Evolutionary conservation across 768 basidiomycete genomes (phyloP).

Genomic region (Trametes sanguinea): DNA sequence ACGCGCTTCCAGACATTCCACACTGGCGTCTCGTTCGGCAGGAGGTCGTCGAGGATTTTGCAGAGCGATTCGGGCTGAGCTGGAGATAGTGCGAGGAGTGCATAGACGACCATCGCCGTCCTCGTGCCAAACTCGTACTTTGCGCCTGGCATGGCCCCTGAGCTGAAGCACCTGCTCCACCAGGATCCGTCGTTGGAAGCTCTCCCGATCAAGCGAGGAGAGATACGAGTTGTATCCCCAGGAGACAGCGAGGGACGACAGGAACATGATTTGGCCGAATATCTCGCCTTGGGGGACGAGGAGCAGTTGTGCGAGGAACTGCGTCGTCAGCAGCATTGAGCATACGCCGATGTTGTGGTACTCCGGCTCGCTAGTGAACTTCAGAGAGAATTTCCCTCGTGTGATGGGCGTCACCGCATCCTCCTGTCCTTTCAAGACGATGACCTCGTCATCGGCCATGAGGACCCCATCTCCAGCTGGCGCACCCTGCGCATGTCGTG

Average conservation of each 20-base stretch:
- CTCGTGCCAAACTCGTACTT: slow-evolving; percentile 9
- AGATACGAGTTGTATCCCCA: slow-evolving; percentile 20
- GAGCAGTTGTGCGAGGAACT: slow-evolving; percentile 13
- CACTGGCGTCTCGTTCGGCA: slow-evolving; percentile 7
- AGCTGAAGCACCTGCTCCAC: neutral
- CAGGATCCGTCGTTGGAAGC: slow-evolving; percentile 15
- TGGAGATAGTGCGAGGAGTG: slow-evolving; percentile 6
- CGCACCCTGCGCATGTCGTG: slow-evolving; percentile 8
- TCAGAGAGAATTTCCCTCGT: slow-evolving; percentile 16
- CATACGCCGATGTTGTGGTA: slow-evolving; percentile 19
- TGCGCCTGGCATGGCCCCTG: neutral
- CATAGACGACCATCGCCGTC: slow-evolving; percentile 10
- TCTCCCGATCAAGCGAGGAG: slow-evolving; percentile 16
- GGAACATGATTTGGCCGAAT: slow-evolving; percentile 21
- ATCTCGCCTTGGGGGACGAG: slow-evolving; percentile 16
- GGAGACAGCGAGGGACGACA: slow-evolving; percentile 15
- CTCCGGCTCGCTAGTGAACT: slow-evolving; percentile 17
- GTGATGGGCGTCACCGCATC: slow-evolving; percentile 21
- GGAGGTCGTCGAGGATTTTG: slow-evolving; percentile 6
- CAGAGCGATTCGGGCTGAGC: slow-evolving; percentile 1
- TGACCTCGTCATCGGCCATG: slow-evolving; percentile 3
- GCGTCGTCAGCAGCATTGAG: slow-evolving; percentile 8
- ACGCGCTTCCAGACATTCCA: slow-evolving; percentile 5
- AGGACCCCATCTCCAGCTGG: slow-evolving; percentile 12
- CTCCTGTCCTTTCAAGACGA: slow-evolving; percentile 17